A percentile compares a stretch with the other conserved stretches of the same genome.
Evolutionary conservation across 768 basidiomycete species (phyloP).

Genomic region (Strobilomyces echinocephalus): DNA sequence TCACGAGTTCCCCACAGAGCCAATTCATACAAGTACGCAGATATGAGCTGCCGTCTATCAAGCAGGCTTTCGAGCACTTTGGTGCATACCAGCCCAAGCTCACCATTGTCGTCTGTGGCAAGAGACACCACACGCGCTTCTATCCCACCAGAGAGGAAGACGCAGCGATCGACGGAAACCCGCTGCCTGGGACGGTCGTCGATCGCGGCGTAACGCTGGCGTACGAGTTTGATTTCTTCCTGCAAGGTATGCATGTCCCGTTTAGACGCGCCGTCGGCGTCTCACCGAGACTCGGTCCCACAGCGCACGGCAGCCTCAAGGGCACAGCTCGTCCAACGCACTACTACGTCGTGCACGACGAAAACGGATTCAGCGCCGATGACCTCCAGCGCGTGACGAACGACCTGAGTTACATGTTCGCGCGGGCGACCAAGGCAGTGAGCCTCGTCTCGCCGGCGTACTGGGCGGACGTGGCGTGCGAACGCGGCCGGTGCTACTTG

Average conservation of each 20-base stretch:
- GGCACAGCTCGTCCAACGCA: conserved; percentile 48
- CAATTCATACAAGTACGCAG: conserved; percentile 43
- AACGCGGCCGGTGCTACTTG: conserved; percentile 50
- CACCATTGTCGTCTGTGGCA: conserved; percentile 52
- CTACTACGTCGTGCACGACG: conserved; percentile 53
- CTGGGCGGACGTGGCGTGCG: conserved; percentile 47
- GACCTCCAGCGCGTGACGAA: conserved; percentile 47
- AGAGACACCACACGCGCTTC: conserved; percentile 54
- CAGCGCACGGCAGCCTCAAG: conserved; percentile 41
- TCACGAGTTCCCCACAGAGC: conserved; percentile 28
- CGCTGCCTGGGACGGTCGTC: conserved; percentile 51
- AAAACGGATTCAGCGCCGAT: conserved; percentile 46
- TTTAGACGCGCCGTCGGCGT: background rate
- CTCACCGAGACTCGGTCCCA: background rate
- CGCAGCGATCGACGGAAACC: conserved; percentile 45
- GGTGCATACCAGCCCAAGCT: conserved; percentile 42
- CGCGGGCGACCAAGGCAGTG: conserved; percentile 49
- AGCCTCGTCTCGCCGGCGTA: conserved; percentile 35
- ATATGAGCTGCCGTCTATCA: conserved; percentile 40
- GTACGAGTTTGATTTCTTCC: conserved; percentile 53
- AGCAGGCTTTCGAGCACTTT: conserved; percentile 38
- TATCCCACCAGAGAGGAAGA: conserved; percentile 39
- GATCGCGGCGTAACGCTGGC: conserved; percentile 51
- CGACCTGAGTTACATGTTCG: conserved; percentile 51
- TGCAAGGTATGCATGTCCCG: conserved; percentile 35